Conservation (phyloP, 345 rosid species). For the Moricandia moricandioides region DNA sequence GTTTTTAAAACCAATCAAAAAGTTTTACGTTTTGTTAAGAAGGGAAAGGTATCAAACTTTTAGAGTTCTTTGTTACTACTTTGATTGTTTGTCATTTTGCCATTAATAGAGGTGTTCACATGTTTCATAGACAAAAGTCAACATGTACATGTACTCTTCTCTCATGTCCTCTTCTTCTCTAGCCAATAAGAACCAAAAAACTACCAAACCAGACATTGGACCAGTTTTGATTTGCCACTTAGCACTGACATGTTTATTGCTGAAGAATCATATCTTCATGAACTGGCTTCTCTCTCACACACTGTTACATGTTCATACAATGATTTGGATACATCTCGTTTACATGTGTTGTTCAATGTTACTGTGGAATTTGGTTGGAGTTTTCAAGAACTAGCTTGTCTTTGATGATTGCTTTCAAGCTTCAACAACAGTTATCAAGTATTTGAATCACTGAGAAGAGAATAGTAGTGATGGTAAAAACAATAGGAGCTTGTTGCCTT, state of each 20-base stretch:
- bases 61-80: not conserved
- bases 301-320: not conserved
- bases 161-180: not conserved
- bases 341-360: not conserved
- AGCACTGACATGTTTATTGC: conserved; percentile 26
- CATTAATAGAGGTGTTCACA: conserved; percentile 18
- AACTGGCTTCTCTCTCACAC: not conserved
- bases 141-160: not conserved
- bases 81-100: conserved; percentile 9
- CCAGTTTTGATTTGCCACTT: conserved; percentile 10
- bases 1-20: conserved; percentile 14
- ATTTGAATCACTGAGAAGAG: not conserved
- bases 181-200: not conserved
- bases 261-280: conserved; percentile 16
- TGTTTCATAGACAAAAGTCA: conserved; percentile 7
- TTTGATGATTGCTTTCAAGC: not conserved
- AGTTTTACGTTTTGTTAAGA: not conserved
- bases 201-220: conserved; percentile 4
- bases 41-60: conserved; percentile 19
- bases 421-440: not conserved
- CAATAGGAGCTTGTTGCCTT: not conserved
- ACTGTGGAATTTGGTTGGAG: not conserved
- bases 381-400: not conserved
- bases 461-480: not conserved
- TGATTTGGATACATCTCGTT: not conserved